Conservation (phyloP, 768 basidiomycete genomes). For the Lactarius akahatsu region DNA sequence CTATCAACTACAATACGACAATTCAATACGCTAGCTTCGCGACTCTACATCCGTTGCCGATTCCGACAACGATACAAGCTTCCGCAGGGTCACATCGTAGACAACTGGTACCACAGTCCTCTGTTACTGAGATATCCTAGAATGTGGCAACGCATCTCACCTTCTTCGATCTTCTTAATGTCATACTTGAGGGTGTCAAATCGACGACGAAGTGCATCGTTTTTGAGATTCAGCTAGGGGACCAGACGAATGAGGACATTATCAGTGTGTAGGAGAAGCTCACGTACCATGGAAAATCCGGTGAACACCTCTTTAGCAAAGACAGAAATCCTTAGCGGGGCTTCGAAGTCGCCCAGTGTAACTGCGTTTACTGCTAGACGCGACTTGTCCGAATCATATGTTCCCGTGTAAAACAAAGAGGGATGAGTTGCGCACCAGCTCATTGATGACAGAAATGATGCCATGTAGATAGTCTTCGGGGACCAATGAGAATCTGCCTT, state of each 20-base stretch:
- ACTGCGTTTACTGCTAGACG: slow-evolving; percentile 78
- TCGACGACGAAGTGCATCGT: slow-evolving; percentile 68
- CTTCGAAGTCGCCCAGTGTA: slow-evolving; percentile 78
- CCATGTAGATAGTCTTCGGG: slow-evolving; percentile 84
- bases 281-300: slow-evolving; percentile 77
- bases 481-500: slow-evolving; percentile 58
- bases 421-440: slow-evolving; percentile 53
- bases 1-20: slow-evolving; percentile 6
- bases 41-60: slow-evolving; percentile 12
- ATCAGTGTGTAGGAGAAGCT: not conserved
- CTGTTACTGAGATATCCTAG: slow-evolving; percentile 8
- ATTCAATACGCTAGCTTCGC: slow-evolving; percentile 18
- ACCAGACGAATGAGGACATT: not conserved
- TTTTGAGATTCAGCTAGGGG: slow-evolving; percentile 74
- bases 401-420: not conserved
- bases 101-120: slow-evolving; percentile 52
- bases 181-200: slow-evolving; percentile 86
- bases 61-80: slow-evolving; percentile 46
- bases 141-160: slow-evolving; percentile 37
- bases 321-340: slow-evolving; percentile 70
- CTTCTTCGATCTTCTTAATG: slow-evolving; percentile 88
- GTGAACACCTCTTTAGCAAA: slow-evolving; percentile 81
- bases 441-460: slow-evolving; percentile 74
- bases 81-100: slow-evolving; percentile 80
- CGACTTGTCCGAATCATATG: slow-evolving; percentile 47